phyloP scores from a whole-genome alignment of 805 yeast species.

The Myxozyma neotropica region DNA sequence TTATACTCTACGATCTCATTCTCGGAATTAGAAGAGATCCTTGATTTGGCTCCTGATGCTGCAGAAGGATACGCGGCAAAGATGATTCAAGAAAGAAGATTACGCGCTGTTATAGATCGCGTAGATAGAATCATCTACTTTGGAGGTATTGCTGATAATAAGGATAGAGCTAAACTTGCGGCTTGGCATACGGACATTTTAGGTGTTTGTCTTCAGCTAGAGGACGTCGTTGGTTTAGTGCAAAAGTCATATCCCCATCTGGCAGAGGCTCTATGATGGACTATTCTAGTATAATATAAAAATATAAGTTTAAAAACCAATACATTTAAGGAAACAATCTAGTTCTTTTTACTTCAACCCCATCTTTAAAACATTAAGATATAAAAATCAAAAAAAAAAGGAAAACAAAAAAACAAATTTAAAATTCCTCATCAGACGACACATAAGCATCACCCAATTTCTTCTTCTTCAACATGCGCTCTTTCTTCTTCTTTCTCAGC shows the following conservation, averaged over 20 bases:
- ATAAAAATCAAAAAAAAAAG: slow-evolving; percentile 4
- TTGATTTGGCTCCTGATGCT: slow-evolving; percentile 35
- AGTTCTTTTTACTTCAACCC: not conserved
- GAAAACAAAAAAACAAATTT: slow-evolving; percentile 40
- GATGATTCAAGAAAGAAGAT: slow-evolving; percentile 41
- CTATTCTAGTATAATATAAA: not conserved
- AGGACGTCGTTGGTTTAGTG: slow-evolving; percentile 33
- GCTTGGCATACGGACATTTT: slow-evolving; percentile 31
- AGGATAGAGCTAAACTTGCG: slow-evolving; percentile 9
- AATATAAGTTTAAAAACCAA: not conserved
- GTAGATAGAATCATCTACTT: slow-evolving; percentile 36
- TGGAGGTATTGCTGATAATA: slow-evolving; percentile 3
- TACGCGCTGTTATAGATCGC: slow-evolving; percentile 41
- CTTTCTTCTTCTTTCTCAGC: slow-evolving; percentile 99
- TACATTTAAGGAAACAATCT: not conserved
- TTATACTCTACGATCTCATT: slow-evolving; percentile 39
- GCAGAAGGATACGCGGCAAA: slow-evolving; percentile 40
- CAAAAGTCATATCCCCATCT: slow-evolving; percentile 16
- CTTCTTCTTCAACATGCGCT: slow-evolving; percentile 99
- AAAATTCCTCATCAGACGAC: slow-evolving; percentile 90
- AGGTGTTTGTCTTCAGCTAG: slow-evolving; percentile 33
- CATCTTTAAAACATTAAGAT: not conserved
- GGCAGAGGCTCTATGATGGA: slow-evolving; percentile 3
- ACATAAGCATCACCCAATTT: slow-evolving; percentile 99
- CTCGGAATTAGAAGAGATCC: slow-evolving; percentile 36